Evolutionary conservation across 164 flowering plant genomes (phyloP).

Genomic region (Umbellularia californica): DNA sequence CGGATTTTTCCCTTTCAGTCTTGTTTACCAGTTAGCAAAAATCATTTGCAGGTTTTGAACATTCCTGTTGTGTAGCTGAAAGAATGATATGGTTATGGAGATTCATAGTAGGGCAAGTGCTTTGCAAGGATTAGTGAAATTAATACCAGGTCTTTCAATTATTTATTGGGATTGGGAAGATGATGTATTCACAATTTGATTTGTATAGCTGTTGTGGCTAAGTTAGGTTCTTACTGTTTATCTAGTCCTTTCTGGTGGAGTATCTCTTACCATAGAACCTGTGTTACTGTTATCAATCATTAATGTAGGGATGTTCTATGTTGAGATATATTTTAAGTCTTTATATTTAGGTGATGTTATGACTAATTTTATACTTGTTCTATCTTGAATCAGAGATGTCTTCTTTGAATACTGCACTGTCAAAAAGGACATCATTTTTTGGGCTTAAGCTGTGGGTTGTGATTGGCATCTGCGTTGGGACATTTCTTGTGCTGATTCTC

Average conservation of each 20-base stretch:
- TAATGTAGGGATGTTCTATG: background rate
- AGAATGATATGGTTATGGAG: background rate
- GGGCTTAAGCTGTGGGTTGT: conserved; percentile 73
- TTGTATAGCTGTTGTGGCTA: background rate
- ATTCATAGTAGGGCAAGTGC: background rate
- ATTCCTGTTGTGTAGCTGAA: background rate
- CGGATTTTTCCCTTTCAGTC: no score
- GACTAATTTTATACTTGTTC: background rate
- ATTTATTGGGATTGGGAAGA: background rate
- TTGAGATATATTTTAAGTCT: background rate
- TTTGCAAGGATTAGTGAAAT: background rate
- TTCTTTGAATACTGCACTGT: conserved; percentile 43
- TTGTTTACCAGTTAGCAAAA: background rate
- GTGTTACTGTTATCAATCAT: background rate
- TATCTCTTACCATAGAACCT: background rate
- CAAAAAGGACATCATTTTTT: conserved; percentile 44
- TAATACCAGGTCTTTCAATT: background rate
- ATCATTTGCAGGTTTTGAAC: background rate
- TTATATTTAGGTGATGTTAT: background rate
- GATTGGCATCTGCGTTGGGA: conserved; percentile 63
- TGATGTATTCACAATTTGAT: background rate
- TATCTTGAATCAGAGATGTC: conserved; percentile 38
- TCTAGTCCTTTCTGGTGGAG: background rate
- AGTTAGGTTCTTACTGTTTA: background rate
- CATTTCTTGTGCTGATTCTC: conserved; percentile 58